Base-by-base conservation (phyloP, 176 grass and related monocot genomes). In the Hordeum marinum region DNA sequence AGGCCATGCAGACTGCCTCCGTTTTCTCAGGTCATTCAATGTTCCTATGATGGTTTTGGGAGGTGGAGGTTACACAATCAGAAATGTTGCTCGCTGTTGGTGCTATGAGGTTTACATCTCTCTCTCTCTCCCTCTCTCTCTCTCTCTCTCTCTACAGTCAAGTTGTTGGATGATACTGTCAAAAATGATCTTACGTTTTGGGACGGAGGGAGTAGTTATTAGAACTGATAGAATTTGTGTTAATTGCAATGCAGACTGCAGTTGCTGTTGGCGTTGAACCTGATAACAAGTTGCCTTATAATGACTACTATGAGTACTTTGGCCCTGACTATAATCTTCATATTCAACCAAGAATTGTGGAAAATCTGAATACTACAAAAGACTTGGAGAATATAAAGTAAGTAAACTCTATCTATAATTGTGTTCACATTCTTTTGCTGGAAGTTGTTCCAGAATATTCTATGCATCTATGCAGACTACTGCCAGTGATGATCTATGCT, bases 51-150 rank as follows among this genome's bases (percentile, higher is more conserved):
- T 97, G 92, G 88, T 97, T 75, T 76, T 97, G 72, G 95, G 95
- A 62, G 95, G 95, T 81, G 95, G 95, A 59, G 95, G 95, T 18
- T 97, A 97, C 83, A 97, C 95, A 27, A 94, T 97, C 21, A 88
- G 92, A 60, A 97, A 97, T 88, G 95, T 97, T 81, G 95, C 95
- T 78, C 88, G 95, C 80, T 97, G 95, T 79, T 97, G 95, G 95
- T 91, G 88, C 70, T 97, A 97, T 54, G 95, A 97, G 95, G 95
- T 97, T 78, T 82, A 15, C n/a, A 68, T 77, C 74, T 83, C 15
- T 77, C 25, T 61, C 68, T 74, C 67, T 81, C n/a, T 9, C 70
- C 76, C 61, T 76, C 20, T 86, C 32, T 60, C 68, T 81, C 17
- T 11, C 72, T 86, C 17, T 89, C 20, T 59, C 62, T 82, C 15